Base-by-base conservation (phyloP, 139 green algal species). In the Picochlorum costavermella region DNA sequence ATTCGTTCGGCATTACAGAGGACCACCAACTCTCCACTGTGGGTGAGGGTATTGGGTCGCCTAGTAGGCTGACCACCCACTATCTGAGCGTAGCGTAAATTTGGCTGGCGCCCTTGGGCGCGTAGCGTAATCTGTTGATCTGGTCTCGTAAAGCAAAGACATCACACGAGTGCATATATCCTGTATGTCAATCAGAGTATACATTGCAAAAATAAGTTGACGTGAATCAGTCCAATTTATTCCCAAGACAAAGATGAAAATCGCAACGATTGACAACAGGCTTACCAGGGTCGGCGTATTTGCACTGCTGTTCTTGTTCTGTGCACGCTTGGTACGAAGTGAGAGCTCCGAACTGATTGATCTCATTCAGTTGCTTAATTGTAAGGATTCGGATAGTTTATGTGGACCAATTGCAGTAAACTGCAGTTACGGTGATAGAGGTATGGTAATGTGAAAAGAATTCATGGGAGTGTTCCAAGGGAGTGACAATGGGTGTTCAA, bases 21-120 rank as follows among this genome's bases (percentile, higher is more conserved):
- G 4, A 79, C 30, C 8, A 85, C 2, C 1, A 77, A 64, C 48
- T 61, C 70, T 50, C 79, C 79, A 68, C 83, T 77, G n/a, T 23
- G 28, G 2, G 70, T 73, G 6, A 81, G 65, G 3, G 61, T 36
- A 25, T 71, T 56, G 0, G 50, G 49, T 33, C 65, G 26, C 6
- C 12, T 13, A 4, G 65, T 58, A 20, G 65, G 16, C 55, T 71
- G 65, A 6, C 65, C 65, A 28, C 65, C 65, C 3, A 53, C 65
- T 36, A 30, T 33, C 17, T 11, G n/a, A 53, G 46, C 20, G 20
- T 23, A 23, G 20, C 20, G 20, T 23, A 23, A 23, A 23, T 23
- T 23, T 23, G 20, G 20, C 20, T 23, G 20, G 20, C 20, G 20
- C 20, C 20, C 20, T 23, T 23, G 20, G 20, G 20, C 20, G 20